phyloP scores from a whole-genome alignment of 352 stramenopile species.

The Phytophthora tubulina region DNA sequence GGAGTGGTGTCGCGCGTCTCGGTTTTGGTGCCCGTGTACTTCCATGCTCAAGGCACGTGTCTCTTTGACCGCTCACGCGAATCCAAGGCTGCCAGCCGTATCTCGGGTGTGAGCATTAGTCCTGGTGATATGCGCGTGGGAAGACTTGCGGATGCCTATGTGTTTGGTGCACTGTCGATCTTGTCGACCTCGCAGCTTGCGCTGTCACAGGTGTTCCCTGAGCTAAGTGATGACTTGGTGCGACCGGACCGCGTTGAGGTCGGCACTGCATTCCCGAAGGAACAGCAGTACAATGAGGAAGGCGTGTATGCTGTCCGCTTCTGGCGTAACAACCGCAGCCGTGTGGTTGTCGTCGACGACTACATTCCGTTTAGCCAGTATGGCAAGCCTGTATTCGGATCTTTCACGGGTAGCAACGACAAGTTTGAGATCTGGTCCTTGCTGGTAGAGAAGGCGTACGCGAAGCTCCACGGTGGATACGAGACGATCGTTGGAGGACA shows the following conservation, averaged over 20 bases:
- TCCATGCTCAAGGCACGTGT: constrained; percentile 81
- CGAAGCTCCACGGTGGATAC: constrained; percentile 94
- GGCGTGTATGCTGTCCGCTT: constrained; percentile 90
- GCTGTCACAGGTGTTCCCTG: constrained; percentile 78
- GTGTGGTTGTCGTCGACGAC: constrained; percentile 85
- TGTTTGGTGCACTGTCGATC: constrained; percentile 86
- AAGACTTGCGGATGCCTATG: constrained; percentile 77
- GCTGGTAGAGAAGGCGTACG: constrained; percentile 96
- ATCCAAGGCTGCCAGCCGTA: constrained; percentile 43
- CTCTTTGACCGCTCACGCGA: constrained; percentile 83
- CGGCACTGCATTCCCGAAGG: constrained; percentile 55
- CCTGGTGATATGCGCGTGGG: constrained; percentile 72
- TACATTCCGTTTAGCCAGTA: constrained; percentile 88
- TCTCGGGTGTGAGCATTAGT: constrained; percentile 77
- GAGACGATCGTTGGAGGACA: constrained; percentile 90
- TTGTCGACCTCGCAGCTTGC: constrained; percentile 80
- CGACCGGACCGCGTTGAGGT: constrained; percentile 69
- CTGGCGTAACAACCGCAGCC: constrained; percentile 85
- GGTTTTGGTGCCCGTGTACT: constrained; percentile 82
- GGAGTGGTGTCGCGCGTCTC: constrained; percentile 73
- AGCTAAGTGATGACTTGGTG: constrained; percentile 71
- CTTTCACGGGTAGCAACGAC: constrained; percentile 80
- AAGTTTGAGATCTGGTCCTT: constrained; percentile 95
- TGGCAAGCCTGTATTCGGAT: constrained; percentile 86
- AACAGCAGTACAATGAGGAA: constrained; percentile 91